These are phyloP conservation scores for Pezicula radicicola DNA, from an alignment of 2,329 filamentous ascomycete species.

Conservation along the genomic window DNA sequence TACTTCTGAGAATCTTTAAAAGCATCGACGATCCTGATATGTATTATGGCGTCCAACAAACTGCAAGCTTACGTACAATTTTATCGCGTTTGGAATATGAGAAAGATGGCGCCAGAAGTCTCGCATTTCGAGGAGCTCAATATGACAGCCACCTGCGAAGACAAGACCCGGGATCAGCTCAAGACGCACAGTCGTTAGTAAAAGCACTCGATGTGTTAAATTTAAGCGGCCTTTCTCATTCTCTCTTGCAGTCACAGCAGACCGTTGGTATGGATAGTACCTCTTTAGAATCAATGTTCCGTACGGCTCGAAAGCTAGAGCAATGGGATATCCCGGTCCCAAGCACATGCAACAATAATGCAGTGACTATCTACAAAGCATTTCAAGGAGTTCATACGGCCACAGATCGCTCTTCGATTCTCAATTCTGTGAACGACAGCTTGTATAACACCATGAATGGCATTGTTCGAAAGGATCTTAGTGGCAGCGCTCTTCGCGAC, in stretches of 20 bases:
- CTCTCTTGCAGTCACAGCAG: slow-evolving; percentile 68
- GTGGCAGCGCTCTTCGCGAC: slow-evolving; percentile 49
- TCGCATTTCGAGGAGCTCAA: slow-evolving; percentile 87
- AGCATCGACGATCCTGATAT: slow-evolving; percentile 94
- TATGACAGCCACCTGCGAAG: slow-evolving; percentile 80
- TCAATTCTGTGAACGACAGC: slow-evolving; percentile 59
- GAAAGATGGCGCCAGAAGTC: slow-evolving; percentile 77
- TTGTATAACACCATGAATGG: slow-evolving; percentile 57
- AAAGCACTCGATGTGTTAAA: slow-evolving; percentile 78
- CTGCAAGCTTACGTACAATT: slow-evolving; percentile 72
- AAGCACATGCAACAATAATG: slow-evolving; percentile 54
- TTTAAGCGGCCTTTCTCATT: slow-evolving; percentile 80
- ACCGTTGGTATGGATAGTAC: slow-evolving; percentile 53
- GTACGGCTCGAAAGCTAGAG: slow-evolving; percentile 77
- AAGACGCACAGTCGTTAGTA: slow-evolving; percentile 68
- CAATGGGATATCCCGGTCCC: slow-evolving; percentile 89
- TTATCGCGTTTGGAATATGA: slow-evolving; percentile 86
- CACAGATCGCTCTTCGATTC: slow-evolving; percentile 50
- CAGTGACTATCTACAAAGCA: slow-evolving; percentile 72
- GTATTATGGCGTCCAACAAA: slow-evolving; percentile 87
- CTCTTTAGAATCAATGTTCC: slow-evolving; percentile 70
- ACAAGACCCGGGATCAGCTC: slow-evolving; percentile 48
- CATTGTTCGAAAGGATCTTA: slow-evolving; percentile 46
- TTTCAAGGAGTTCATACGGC: slow-evolving; percentile 77
- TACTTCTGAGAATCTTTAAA: slow-evolving; percentile 80